Evolutionary conservation across 352 stramenopile genomes (phyloP).

Genomic region (Globisporangium perplexum): DNA sequence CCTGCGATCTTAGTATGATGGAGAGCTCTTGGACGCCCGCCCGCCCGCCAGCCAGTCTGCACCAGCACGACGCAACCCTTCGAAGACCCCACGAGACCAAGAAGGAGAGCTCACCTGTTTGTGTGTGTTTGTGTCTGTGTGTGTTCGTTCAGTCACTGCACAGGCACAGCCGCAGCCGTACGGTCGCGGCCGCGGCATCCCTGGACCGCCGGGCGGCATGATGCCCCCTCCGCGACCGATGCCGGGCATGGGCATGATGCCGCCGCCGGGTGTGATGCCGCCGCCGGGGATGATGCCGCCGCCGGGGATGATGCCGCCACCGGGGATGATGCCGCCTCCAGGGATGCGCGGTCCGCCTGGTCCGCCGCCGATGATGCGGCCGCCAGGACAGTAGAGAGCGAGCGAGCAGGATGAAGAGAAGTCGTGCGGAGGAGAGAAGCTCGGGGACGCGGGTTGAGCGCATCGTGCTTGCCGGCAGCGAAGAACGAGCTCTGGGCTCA

Average conservation of each 20-base stretch:
- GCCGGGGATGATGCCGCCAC: conserved; percentile 23
- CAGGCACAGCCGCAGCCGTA: conserved; percentile 79
- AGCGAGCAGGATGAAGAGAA: background rate
- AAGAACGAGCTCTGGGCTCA: too few species aligned
- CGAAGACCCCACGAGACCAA: background rate
- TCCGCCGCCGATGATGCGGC: conserved; percentile 34
- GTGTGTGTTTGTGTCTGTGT: conserved; percentile 2
- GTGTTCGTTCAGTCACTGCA: conserved; percentile 47
- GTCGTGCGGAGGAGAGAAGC: conserved; percentile 1
- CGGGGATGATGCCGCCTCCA: conserved; percentile 66
- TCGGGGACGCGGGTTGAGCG: background rate
- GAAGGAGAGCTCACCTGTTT: background rate
- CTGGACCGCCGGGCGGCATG: conserved; percentile 48
- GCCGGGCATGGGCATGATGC: conserved; percentile 66
- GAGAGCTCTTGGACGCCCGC: conserved; percentile 11
- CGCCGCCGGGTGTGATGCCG: conserved; percentile 72
- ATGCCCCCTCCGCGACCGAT: conserved; percentile 59
- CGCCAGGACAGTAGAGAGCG: conserved; percentile 54
- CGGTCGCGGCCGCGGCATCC: conserved; percentile 70
- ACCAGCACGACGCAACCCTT: background rate
- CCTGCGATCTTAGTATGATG: conserved; percentile 88
- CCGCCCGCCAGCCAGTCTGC: conserved; percentile 3
- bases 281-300: conserved; percentile 67
- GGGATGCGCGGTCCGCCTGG: conserved; percentile 69
- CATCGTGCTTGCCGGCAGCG: too few species aligned